These are phyloP conservation scores for Russula ochroleuca DNA, from an alignment of 768 basidiomycete genomes.

Conservation along the genomic window DNA sequence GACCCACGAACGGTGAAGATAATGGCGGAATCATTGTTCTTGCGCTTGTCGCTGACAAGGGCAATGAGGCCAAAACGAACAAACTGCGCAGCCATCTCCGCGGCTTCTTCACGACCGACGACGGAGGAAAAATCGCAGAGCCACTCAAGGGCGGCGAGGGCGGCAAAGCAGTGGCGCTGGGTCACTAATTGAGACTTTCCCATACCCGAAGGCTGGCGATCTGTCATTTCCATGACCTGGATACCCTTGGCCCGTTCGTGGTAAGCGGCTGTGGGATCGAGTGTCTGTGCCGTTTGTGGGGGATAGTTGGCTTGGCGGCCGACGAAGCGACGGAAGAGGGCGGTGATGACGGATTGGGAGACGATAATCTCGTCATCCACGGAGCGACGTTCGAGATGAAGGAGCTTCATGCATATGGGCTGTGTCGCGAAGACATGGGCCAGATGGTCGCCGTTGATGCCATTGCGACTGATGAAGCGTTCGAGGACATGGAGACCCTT, in stretches of 20 bases:
- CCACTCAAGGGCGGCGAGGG: constrained; percentile 91
- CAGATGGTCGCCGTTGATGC: constrained; percentile 92
- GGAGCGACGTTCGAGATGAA: constrained; percentile 91
- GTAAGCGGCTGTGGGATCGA: constrained; percentile 67
- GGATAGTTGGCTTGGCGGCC: constrained; percentile 83
- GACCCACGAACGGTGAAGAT: constrained; percentile 88
- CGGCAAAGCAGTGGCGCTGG: constrained; percentile 77
- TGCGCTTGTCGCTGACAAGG: constrained; percentile 86
- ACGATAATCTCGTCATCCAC: constrained; percentile 97
- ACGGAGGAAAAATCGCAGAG: constrained; percentile 96
- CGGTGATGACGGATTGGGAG: constrained; percentile 87
- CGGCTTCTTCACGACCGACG: constrained; percentile 92
- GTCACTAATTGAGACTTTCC: constrained; percentile 43
- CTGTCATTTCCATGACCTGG: constrained; percentile 63
- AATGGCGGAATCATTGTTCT: constrained; percentile 87
- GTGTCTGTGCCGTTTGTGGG: constrained; percentile 42
- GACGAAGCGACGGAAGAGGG: constrained; percentile 92
- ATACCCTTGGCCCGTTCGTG: constrained; percentile 76
- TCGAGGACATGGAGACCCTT: constrained; percentile 98
- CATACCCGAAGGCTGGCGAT: constrained; percentile 49
- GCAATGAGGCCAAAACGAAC: constrained; percentile 89
- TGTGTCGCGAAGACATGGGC: constrained; percentile 85
- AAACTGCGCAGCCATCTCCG: constrained; percentile 97
- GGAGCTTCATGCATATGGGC: constrained; percentile 95
- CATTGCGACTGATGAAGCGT: constrained; percentile 99